Conservation (phyloP, 345 rosid genomes). For the Erodium maritimum region DNA sequence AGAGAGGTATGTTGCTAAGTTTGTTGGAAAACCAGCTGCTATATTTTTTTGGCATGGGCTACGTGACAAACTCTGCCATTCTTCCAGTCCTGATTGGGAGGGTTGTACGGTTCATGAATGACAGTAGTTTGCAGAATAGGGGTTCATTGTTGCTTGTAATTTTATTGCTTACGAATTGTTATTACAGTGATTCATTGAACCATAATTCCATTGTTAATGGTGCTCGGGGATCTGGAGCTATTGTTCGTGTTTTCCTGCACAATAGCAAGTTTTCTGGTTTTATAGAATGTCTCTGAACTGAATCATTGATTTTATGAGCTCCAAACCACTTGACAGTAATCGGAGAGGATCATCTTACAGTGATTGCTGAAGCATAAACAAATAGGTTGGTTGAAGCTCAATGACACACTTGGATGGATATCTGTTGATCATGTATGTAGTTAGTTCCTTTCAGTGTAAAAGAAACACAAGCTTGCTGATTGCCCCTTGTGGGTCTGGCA, state of each 20-base stretch:
- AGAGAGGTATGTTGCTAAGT: constrained; percentile 71
- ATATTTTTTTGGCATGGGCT: constrained; percentile 86
- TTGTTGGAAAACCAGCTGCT: constrained; percentile 90
- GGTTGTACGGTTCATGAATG: constrained; percentile 15
- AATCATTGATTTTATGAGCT: background rate
- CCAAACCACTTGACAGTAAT: no score
- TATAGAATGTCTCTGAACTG: background rate
- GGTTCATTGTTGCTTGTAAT: background rate
- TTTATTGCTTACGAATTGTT: background rate
- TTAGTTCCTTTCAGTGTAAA: background rate
- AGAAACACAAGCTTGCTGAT: background rate
- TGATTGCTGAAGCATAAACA: background rate
- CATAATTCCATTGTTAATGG: constrained; percentile 93
- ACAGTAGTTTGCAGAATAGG: background rate
- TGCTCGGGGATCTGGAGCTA: constrained; percentile 95
- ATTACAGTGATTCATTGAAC: constrained; percentile 77
- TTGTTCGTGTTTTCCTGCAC: constrained; percentile 86
- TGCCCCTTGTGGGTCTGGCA: constrained; percentile 4
- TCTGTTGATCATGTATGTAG: background rate
- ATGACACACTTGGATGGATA: background rate
- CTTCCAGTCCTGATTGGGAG: constrained; percentile 85
- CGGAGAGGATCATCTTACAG: no score
- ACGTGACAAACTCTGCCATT: constrained; percentile 70
- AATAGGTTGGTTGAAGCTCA: background rate
- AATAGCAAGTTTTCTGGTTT: constrained; percentile 46